Base-by-base conservation (phyloP, 164 flowering plant genomes). In the Macadamia integrifolia region DNA sequence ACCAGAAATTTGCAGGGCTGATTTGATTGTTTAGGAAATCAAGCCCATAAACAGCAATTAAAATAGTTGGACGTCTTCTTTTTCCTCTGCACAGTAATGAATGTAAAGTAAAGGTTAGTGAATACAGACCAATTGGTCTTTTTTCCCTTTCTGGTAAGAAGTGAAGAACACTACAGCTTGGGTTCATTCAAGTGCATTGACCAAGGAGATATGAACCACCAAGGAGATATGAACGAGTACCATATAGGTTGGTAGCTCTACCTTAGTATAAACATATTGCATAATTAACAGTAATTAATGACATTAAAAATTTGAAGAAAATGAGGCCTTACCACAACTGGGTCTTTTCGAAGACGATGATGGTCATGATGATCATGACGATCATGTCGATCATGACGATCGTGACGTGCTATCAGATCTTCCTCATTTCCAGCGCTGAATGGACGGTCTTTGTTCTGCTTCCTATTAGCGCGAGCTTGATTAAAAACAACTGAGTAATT, bases 401-500 rank as follows among this genome's bases (percentile, higher is more conserved):
- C 7, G 28, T 50, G 74, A 3, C 49, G 71, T 23, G 68, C 67
- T 3, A 76, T 63, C 52, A 77, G 50, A 44, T 81, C 80, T 44
- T 66, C 64, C 49, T 82, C 82, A 23, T 74, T 73, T 9, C 81
- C 85, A 0, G 74, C 40, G 70, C 80, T 82, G 44, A 52, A 6
- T 2, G 66, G 74, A n/a, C 61, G 0, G 5, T 81, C 80, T 3
- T 53, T 44, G 68, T 82, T 87, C 3, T 82, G 81, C 75, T 85
- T 82, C 73, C 65, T 73, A 52, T 85, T 77, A 1, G 83, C 86
- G 0, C 92, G 84, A 67, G 92, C 92, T 59, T 65, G 72, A 1
- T 80, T 32, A 57, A 87, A 87, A 58, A 87, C 86, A 81, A 85
- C 74, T 14, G 92, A 80, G 65, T 87, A 87, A 67, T 83, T 67